A percentile compares a stretch with the other conserved stretches of the same genome.
phyloP scores from a whole-genome alignment of 306 rosid species.

The Adenanthera pavonina region DNA sequence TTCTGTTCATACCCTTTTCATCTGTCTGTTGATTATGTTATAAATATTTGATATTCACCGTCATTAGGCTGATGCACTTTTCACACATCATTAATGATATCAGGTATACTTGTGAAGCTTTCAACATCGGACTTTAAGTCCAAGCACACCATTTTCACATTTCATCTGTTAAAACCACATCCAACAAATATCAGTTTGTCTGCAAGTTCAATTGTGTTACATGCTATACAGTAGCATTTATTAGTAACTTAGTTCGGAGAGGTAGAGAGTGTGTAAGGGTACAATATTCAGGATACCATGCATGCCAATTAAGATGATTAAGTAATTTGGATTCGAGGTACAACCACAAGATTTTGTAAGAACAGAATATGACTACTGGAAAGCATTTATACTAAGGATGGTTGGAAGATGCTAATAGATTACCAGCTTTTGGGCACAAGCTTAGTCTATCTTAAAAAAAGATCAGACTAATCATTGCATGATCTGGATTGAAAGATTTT shows the following conservation, averaged over 20 bases:
- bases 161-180: background rate
- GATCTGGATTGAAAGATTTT: constrained; percentile 5
- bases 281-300: background rate
- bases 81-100: constrained; percentile 11
- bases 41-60: background rate
- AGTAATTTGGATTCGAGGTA: background rate
- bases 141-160: background rate
- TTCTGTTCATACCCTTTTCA: background rate
- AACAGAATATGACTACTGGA: background rate
- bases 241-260: background rate
- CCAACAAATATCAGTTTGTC: background rate
- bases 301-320: background rate
- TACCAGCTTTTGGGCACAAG: background rate
- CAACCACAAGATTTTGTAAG: background rate
- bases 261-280: background rate
- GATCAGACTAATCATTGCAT: constrained; percentile 24
- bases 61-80: constrained; percentile 1
- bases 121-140: constrained; percentile 10
- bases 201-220: too few species aligned
- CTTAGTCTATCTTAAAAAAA: background rate
- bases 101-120: background rate
- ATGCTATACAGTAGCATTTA: too few species aligned
- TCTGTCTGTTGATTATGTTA: constrained; percentile 13
- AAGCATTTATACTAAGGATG: too few species aligned
- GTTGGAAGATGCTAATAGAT: too few species aligned